Evolutionary conservation across 768 basidiomycete genomes (phyloP).

Genomic region (Collybia nuda): DNA sequence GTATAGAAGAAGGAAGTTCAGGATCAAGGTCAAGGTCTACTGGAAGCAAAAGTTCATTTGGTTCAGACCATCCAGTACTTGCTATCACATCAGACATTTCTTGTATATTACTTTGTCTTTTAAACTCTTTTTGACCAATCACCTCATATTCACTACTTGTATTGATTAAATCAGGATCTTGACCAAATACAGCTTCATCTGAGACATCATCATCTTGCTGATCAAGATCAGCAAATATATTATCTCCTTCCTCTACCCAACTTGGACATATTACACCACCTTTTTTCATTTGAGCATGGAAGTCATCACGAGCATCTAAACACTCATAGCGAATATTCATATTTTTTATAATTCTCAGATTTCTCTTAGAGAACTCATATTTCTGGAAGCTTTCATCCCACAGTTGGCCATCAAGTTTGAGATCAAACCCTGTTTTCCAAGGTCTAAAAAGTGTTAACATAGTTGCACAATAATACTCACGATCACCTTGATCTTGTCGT

Average conservation of each 20-base stretch:
- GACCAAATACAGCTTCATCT: background rate
- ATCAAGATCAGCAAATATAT: too few species aligned
- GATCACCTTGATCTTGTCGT: constrained; percentile 1
- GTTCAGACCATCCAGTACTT: background rate
- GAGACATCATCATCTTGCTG: background rate
- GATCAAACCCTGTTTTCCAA: constrained; percentile 22
- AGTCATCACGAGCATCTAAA: constrained; percentile 25
- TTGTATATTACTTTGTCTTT: background rate
- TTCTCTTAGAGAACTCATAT: constrained; percentile 10
- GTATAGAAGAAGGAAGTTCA: background rate
- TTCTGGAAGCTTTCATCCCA: constrained; percentile 22
- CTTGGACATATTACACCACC: background rate
- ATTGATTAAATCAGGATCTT: too few species aligned
- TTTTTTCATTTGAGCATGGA: constrained; percentile 10
- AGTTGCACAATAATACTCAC: too few species aligned
- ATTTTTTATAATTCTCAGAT: constrained; percentile 19
- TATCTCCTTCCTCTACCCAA: background rate
- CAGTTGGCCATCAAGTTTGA: constrained; percentile 9
- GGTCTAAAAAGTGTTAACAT: constrained; percentile 16
- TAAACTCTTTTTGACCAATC: background rate
- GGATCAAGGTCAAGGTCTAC: background rate
- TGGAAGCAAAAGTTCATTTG: background rate
- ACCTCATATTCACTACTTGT: too few species aligned
- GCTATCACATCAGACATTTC: background rate
- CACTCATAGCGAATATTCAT: constrained; percentile 26